These are phyloP conservation scores for Xerocomus spinulosus DNA, from an alignment of 768 basidiomycete species.

Conservation along the genomic window DNA sequence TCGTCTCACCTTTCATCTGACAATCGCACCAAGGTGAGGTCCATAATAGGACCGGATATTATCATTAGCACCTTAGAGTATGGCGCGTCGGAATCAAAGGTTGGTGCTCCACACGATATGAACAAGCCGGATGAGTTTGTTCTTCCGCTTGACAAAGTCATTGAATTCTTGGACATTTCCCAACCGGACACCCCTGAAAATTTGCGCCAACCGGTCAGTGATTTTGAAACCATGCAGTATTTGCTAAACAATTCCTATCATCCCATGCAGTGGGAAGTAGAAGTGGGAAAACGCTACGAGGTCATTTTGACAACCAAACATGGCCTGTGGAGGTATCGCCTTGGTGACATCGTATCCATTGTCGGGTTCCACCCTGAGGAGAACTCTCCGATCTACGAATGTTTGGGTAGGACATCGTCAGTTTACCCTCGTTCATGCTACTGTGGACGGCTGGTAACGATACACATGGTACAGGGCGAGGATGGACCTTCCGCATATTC, in stretches of 20 bases:
- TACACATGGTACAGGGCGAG: constrained; percentile 1
- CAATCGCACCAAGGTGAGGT: constrained; percentile 6
- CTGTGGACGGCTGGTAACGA: not conserved
- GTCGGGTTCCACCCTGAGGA: not conserved
- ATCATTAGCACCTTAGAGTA: constrained; percentile 3
- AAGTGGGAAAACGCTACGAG: not conserved
- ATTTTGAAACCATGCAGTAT: no score
- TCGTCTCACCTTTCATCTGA: not conserved
- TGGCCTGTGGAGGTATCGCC: not conserved
- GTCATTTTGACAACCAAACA: not conserved
- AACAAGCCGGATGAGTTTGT: constrained; percentile 10
- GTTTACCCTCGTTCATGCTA: not conserved
- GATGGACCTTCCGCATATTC: constrained; percentile 2
- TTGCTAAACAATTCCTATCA: not conserved
- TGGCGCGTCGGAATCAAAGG: constrained; percentile 5
- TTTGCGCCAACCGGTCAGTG: not conserved
- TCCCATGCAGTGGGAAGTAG: not conserved
- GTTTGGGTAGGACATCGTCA: no score
- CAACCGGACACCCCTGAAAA: not conserved
- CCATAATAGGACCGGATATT: constrained; percentile 11
- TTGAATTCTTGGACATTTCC: not conserved
- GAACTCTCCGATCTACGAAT: not conserved
- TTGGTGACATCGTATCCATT: not conserved
- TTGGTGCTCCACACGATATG: not conserved
- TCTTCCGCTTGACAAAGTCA: not conserved